Evolutionary conservation across 2,329 filamentous ascomycete species (phyloP).

Genomic region (Penicillium sp.): DNA sequence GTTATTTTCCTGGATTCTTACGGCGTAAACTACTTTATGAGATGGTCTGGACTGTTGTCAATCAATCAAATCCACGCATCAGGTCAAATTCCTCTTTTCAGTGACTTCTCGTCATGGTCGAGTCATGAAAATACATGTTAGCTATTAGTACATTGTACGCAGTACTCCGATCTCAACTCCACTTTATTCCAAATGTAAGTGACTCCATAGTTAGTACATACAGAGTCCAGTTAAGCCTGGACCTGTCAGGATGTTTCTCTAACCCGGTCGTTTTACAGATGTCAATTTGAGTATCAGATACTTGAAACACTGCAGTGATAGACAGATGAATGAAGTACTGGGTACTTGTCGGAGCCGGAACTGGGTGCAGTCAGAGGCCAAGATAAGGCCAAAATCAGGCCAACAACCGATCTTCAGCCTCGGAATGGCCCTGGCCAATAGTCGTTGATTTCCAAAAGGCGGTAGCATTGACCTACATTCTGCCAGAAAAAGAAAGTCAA

Average conservation of each 20-base stretch:
- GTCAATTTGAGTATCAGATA: neutral
- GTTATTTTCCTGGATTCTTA: constrained; percentile 7
- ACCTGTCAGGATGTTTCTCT: neutral
- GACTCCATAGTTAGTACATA: no score
- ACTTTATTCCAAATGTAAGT: no score
- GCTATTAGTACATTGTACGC: no score
- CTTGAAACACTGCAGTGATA: neutral
- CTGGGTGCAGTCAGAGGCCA: neutral
- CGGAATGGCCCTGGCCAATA: neutral
- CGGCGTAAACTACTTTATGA: no score
- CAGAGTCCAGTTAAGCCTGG: neutral
- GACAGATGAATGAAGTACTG: neutral
- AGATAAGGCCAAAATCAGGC: neutral
- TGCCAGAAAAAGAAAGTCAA: constrained; percentile 2
- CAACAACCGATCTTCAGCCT: neutral
- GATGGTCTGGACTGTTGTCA: no score
- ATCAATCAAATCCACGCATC: no score
- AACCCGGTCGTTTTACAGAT: neutral
- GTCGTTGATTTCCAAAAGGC: neutral
- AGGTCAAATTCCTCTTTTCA: no score
- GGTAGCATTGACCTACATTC: constrained; percentile 10
- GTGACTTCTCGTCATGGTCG: neutral
- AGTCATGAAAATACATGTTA: neutral
- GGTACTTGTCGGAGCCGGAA: neutral
- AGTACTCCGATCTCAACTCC: neutral